Evolutionary conservation across 805 yeast genomes (phyloP).

Genomic region (Candida boleticola): DNA sequence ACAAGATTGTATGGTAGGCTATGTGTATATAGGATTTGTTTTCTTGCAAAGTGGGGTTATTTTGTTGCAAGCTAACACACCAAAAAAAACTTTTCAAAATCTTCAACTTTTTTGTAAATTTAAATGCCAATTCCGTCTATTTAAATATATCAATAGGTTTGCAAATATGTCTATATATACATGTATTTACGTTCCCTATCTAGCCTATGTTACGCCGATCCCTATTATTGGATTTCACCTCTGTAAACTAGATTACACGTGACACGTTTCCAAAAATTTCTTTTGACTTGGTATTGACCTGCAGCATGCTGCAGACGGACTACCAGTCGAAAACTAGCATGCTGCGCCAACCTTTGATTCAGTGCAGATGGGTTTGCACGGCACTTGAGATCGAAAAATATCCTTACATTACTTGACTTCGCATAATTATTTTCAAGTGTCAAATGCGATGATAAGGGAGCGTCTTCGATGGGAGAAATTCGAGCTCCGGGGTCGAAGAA

Average conservation of each 20-base stretch:
- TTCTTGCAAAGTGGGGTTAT: too few species aligned
- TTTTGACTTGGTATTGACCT: neutral
- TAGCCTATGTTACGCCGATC: neutral
- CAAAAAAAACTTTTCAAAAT: too few species aligned
- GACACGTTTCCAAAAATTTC: neutral
- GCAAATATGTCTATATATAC: too few species aligned
- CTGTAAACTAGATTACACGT: neutral
- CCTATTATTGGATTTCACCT: neutral
- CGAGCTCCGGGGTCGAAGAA: too few species aligned
- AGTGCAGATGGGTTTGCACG: conserved; percentile 1
- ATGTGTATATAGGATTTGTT: too few species aligned
- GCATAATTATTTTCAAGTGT: neutral
- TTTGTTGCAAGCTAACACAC: too few species aligned
- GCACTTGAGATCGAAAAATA: neutral
- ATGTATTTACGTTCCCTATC: neutral
- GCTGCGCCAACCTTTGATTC: neutral
- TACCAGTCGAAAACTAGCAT: neutral
- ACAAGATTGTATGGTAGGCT: too few species aligned
- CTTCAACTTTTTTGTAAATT: too few species aligned
- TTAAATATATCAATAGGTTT: too few species aligned
- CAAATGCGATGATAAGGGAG: too few species aligned
- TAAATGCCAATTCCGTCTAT: too few species aligned
- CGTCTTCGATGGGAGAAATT: too few species aligned
- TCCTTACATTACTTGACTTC: neutral
- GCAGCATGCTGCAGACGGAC: conserved; percentile 4